Evolutionary conservation across 108 stramenopile species (phyloP).

Genomic region (Fragilariopsis cylindrus): DNA sequence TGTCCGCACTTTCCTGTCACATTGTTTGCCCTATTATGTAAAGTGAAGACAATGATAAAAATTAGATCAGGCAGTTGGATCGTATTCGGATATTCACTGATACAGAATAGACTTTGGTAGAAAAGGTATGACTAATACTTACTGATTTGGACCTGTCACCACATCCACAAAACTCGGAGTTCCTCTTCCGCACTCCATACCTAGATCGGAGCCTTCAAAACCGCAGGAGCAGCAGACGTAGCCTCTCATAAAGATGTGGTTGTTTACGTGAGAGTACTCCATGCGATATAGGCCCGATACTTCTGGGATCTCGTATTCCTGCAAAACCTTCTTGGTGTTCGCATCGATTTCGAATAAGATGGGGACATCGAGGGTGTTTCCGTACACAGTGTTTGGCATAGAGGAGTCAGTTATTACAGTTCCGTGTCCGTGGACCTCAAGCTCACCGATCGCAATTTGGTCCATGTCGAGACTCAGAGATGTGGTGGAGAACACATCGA

Average conservation of each 20-base stretch:
- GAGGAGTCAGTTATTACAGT: background rate
- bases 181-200: background rate
- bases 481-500: background rate
- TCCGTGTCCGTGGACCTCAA: conserved; percentile 4
- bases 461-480: background rate
- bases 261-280: conserved; percentile 3
- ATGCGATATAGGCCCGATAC: conserved; percentile 6
- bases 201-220: conserved; percentile 9
- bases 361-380: conserved; percentile 1
- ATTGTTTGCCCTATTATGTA: background rate
- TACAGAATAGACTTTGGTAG: too few species aligned
- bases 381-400: conserved; percentile 1
- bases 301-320: background rate
- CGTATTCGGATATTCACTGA: too few species aligned
- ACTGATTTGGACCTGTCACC: conserved; percentile 1
- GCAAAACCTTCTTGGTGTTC: conserved; percentile 6
- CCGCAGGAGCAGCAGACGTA: conserved; percentile 8
- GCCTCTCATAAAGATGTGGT: background rate
- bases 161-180: background rate
- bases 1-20: background rate
- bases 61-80: background rate
- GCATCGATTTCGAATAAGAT: background rate
- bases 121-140: background rate
- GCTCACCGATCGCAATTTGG: conserved; percentile 8
- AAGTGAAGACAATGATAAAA: background rate